Conservation (phyloP, 148 eudicot genomes). For the Polygonum maritimum region DNA sequence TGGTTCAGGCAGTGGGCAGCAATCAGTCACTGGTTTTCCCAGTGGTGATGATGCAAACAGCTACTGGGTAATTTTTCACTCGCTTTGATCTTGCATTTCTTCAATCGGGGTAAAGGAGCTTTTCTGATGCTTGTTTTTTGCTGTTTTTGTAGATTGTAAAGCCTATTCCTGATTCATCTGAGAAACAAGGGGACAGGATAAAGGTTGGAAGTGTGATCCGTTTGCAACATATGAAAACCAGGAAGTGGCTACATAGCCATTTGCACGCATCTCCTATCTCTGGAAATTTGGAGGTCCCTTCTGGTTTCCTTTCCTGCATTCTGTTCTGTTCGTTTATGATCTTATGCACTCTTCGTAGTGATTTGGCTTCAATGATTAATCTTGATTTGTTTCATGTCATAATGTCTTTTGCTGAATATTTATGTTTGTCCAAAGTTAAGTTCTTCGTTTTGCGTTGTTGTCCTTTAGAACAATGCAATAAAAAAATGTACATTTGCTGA, state of each 20-base stretch:
- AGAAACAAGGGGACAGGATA: slow-evolving; percentile 72
- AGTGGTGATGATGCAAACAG: slow-evolving; percentile 86
- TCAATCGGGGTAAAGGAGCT: background rate
- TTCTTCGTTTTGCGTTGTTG: background rate
- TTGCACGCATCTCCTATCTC: slow-evolving; percentile 92
- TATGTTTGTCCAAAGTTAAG: background rate
- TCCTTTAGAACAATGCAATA: background rate
- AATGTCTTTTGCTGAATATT: background rate
- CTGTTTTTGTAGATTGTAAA: slow-evolving; percentile 46
- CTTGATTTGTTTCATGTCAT: background rate
- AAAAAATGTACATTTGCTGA: background rate
- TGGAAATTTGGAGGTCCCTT: slow-evolving; percentile 77
- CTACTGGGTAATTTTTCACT: slow-evolving; percentile 62
- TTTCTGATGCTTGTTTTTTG: background rate
- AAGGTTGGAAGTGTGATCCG: slow-evolving; percentile 59
- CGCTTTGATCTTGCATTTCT: background rate
- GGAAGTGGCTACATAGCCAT: slow-evolving; percentile 94
- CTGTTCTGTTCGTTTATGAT: background rate
- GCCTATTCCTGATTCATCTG: slow-evolving; percentile 49
- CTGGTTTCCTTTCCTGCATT: background rate
- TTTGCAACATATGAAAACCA: slow-evolving; percentile 84
- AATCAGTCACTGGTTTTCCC: slow-evolving; percentile 90
- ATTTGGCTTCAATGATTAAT: background rate
- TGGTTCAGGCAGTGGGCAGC: slow-evolving; percentile 99
- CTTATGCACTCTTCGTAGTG: background rate